phyloP scores from a whole-genome alignment of 163 green algal genomes.

The Volvox carteri region DNA sequence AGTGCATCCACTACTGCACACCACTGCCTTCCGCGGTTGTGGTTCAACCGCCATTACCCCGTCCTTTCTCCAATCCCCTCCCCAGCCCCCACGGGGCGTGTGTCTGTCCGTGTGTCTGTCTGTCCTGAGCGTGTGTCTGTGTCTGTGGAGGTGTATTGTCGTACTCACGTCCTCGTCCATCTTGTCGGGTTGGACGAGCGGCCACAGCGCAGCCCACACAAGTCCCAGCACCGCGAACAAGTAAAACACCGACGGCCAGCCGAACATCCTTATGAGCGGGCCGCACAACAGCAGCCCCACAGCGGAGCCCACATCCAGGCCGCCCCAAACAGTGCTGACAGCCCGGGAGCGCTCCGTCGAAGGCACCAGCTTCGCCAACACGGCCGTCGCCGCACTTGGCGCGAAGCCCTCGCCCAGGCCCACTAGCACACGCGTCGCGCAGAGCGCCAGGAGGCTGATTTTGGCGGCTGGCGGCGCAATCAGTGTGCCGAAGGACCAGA shows the following conservation, averaged over 20 bases:
- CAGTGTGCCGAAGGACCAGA: conserved; percentile 93
- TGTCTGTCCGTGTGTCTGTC: too few species aligned
- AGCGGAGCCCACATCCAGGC: conserved; percentile 92
- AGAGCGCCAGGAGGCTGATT: conserved; percentile 82
- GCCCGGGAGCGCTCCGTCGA: conserved; percentile 85
- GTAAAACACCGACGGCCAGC: conserved; percentile 98
- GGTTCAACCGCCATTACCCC: too few species aligned
- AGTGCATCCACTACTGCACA: too few species aligned
- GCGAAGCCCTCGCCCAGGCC: conserved; percentile 96
- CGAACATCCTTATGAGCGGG: conserved; percentile 91
- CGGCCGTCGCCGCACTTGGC: conserved; percentile 92
- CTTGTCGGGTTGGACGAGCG: conserved; percentile 79
- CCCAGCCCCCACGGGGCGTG: too few species aligned
- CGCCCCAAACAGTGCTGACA: conserved; percentile 94
- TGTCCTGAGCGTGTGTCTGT: too few species aligned
- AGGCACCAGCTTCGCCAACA: conserved; percentile 91
- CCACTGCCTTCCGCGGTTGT: too few species aligned
- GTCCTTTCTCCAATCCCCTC: too few species aligned
- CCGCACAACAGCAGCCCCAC: conserved; percentile 93
- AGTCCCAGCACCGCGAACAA: conserved; percentile 94
- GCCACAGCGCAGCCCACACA: conserved; percentile 84
- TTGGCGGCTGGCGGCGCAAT: conserved; percentile 86
- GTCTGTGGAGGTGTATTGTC: too few species aligned
- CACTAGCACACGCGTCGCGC: conserved; percentile 84
- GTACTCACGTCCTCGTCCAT: conserved; percentile 50